Evolutionary conservation across 345 rosid genomes (phyloP).

Genomic region (Cardamine resedifolia): DNA sequence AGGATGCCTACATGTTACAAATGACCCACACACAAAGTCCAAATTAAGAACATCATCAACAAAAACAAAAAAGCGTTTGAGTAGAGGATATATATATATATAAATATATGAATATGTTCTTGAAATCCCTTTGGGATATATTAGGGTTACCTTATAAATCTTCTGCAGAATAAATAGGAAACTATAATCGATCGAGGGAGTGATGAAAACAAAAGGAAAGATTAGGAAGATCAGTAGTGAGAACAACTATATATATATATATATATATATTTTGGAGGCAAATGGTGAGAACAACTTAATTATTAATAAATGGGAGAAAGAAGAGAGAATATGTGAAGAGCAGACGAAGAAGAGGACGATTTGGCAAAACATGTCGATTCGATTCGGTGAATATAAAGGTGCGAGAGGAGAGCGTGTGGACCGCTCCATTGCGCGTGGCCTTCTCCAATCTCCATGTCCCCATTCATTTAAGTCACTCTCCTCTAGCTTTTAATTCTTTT

Average conservation of each 20-base stretch:
- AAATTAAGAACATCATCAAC: background rate
- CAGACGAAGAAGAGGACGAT: background rate
- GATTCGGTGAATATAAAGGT: conserved; percentile 28
- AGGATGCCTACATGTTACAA: background rate
- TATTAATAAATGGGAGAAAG: background rate
- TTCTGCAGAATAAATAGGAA: background rate
- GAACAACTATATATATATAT: background rate
- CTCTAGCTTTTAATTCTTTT: background rate
- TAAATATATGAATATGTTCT: background rate
- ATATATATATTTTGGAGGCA: too few relatives aligned
- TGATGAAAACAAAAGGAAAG: background rate
- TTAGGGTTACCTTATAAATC: conserved; percentile 16
- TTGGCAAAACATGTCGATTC: background rate
- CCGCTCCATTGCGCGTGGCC: conserved; percentile 88
- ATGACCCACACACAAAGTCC: background rate
- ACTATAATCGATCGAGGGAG: background rate
- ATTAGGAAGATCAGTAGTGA: conserved; percentile 7
- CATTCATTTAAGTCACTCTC: conserved; percentile 49
- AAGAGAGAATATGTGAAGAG: conserved; percentile 4
- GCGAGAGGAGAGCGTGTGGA: conserved; percentile 42
- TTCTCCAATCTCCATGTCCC: conserved; percentile 49
- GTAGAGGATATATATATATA: background rate
- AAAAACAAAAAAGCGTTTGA: background rate
- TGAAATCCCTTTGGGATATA: background rate
- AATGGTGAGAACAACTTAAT: background rate